Conservation (phyloP, 768 basidiomycete genomes). For the Fomitopsis serialis region DNA sequence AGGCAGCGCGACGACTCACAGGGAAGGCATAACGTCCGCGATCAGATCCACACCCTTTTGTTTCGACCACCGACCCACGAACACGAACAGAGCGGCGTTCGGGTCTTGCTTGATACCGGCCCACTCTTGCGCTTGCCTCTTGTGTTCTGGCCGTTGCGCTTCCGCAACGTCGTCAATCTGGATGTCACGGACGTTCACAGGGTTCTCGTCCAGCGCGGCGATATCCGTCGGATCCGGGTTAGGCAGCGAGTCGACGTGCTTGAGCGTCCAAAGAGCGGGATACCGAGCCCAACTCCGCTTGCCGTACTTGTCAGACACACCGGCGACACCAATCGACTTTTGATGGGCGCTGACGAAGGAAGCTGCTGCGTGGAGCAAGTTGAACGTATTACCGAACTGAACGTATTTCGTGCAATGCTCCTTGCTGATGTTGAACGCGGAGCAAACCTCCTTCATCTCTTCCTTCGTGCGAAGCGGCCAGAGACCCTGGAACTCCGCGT, state of each 20-base stretch:
- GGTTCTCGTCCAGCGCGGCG: conserved; percentile 81
- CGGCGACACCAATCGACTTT: conserved; percentile 89
- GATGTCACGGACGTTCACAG: conserved; percentile 65
- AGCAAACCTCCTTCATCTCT: conserved; percentile 98
- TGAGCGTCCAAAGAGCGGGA: conserved; percentile 92
- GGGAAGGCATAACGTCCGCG: conserved; percentile 87
- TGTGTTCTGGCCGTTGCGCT: conserved; percentile 84
- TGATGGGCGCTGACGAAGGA: conserved; percentile 91
- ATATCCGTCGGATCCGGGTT: conserved; percentile 96
- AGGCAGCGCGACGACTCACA: conserved; percentile 46
- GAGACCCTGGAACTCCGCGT: conserved; percentile 95
- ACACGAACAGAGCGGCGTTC: conserved; percentile 86
- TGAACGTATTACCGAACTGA: conserved; percentile 97
- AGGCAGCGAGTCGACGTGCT: conserved; percentile 91
- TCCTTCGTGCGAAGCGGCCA: conserved; percentile 97
- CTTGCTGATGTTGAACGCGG: conserved; percentile 96
- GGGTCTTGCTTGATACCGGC: conserved; percentile 90
- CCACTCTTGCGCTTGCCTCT: conserved; percentile 94
- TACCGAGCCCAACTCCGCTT: conserved; percentile 97
- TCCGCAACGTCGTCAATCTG: conserved; percentile 78
- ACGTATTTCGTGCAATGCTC: conserved; percentile 96
- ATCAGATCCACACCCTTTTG: conserved; percentile 98
- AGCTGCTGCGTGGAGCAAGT: conserved; percentile 88
- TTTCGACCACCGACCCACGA: conserved; percentile 97
- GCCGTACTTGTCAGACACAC: conserved; percentile 97